Base-by-base conservation (phyloP, 2,329 filamentous ascomycete genomes). In the Alternaria conjuncta region DNA sequence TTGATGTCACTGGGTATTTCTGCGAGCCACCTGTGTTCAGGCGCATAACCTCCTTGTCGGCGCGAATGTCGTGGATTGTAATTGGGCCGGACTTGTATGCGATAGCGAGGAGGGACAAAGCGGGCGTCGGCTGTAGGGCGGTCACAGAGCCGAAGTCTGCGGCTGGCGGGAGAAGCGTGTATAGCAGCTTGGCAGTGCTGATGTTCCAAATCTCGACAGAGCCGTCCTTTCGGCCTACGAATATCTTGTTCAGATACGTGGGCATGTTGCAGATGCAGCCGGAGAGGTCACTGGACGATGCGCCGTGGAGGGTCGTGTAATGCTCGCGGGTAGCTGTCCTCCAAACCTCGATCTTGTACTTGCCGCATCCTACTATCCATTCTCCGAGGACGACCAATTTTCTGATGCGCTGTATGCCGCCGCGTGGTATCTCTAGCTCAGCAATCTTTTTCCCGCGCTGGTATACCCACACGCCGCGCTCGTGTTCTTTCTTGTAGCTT, bases 131-230 rank as follows among this genome's bases (percentile, higher is more conserved):
- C 70, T 97, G 89, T 55, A 99, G 84, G 45, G 93, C 93, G 6
- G 93, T 96, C n/a, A 98, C 92, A 13, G 91, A 86, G 50, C 94
- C 95, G 70, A 88, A 90, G 56, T 89, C 86, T 3, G 90, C 84
- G 9, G 87, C 87, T 0, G 92, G 90, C 1, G 96, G 92, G 13
- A 96, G 83, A 55, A 99, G 90, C 2, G 94, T 96, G 80, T 97
- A 96, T 26, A 99, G 88, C 57, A 97, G 85, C 79, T 96, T 97
- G 51, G 86, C 94, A 4, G 93, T 97, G 77, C 92, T 96, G 64
- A 99, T 84, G 76, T 99, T 99, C 95, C 96, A 99, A 55, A 99
- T 97, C 76, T 99, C 96, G 9, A 97, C 90, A 79, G 90, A 91
- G 7, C 96, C 96, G 78, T 99, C 94, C 67, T 87, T 88, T 72